Conservation (phyloP, 2,329 filamentous ascomycete genomes). For the Stenocarpella maydis region DNA sequence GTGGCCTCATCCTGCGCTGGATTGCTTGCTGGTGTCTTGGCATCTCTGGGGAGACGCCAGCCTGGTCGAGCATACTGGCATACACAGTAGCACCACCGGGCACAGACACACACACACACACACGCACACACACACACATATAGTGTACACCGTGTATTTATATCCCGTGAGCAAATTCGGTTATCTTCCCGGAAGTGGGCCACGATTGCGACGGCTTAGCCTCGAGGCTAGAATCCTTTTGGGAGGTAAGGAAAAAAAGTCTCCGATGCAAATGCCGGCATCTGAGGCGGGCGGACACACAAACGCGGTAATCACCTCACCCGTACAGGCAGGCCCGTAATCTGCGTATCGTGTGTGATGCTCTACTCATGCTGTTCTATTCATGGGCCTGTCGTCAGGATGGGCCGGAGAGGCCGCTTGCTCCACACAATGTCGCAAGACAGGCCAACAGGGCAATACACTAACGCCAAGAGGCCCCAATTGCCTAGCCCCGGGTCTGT, state of each 20-base stretch:
- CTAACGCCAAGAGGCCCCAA: not conserved
- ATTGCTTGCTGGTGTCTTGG: constrained; percentile 25
- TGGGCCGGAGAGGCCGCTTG: not conserved
- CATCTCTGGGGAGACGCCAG: not conserved
- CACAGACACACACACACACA: not conserved
- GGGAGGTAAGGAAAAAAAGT: constrained; percentile 1
- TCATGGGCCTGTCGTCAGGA: not conserved
- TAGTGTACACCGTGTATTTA: not conserved
- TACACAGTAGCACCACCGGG: not conserved
- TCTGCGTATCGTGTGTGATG: constrained; percentile 2
- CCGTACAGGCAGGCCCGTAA: no score
- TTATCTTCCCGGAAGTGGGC: constrained; percentile 16
- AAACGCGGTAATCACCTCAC: constrained; percentile 15
- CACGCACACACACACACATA: not conserved
- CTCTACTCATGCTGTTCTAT: not conserved
- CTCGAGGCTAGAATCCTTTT: constrained; percentile 9
- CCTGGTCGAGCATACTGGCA: no score
- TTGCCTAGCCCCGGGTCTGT: not conserved
- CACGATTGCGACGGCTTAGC: constrained; percentile 20
- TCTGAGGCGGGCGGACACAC: constrained; percentile 9
- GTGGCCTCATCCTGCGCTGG: constrained; percentile 20
- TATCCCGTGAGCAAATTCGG: not conserved
- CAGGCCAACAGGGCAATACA: no score
- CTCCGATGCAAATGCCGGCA: constrained; percentile 22
- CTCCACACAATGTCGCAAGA: no score